Base-by-base conservation (phyloP, 208 protist genomes). In the Trypanosoma avium region DNA sequence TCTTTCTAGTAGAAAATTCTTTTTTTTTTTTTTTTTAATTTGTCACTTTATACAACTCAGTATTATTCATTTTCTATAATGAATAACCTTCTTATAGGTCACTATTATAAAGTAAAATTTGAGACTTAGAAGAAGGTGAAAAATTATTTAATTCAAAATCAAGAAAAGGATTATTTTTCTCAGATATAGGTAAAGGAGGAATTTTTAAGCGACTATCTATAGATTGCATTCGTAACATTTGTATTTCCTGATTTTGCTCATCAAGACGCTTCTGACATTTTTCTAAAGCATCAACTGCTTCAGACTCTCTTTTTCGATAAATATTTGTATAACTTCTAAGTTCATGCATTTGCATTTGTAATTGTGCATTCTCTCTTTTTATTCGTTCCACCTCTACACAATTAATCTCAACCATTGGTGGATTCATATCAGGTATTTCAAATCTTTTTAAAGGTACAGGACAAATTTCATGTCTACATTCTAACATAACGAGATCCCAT, bases 101-200 rank as follows among this genome's bases (percentile, higher is more conserved):
- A 42, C 17, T 42, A 42, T 9, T n/a, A 42, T 15, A 59, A 50
- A 61, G 15, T 46, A 61, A 58, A 64, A 59, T 22, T 46, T 64
- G 43, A 53, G 42, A 17, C 42, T 54, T 33, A 10, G 26, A 53
- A 13, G n/a, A 8, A 8, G 7, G 10, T 33, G 48, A 53, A 53
- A 13, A 33, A 17, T 53, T 13, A 15, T 15, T 35, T n/a, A 21
- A 1, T 8, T 53, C 27, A 53, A 9, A 17, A 53, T 2, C 13
- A 21, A 26, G 26, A 47, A 15, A 22, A 6, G 6, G 8, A n/a
- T 56, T 21, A 21, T 13, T 3, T 32, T 40, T 33, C 17, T 59
- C 54, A 42, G 21, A 8, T 0, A 15, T 21, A 19, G 54, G 54
- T 1, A 59, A 35, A 8, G 12, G 40, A 59, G 32, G 54, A 40